Base-by-base conservation (phyloP, 2,329 filamentous ascomycete species). In the Penicillium fuscoglaucum region DNA sequence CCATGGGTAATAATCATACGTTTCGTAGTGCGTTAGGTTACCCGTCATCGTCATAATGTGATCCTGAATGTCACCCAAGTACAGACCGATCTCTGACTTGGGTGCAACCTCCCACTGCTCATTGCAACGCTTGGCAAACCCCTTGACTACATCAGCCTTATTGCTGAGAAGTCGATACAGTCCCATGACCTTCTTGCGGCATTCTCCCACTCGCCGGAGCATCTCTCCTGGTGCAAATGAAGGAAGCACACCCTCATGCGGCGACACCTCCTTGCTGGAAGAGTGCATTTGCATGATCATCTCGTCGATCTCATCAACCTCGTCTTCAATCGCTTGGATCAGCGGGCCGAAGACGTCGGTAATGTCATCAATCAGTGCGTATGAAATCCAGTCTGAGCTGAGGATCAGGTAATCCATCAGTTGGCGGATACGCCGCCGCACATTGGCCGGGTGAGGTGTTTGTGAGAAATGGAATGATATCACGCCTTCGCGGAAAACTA, bases 11-110 rank as follows among this genome's bases (percentile, higher is more conserved):
- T n/a, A 33, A 19, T 81, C 87, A 70, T 81, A 95, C 90, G 93
- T 96, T 77, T 99, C 95, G 70, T 98, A 98, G 73, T 99, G 95
- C 65, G 88, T 90, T 71, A 99, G 78, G 72, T 98, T 99, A 52
- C 90, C 90, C 39, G 93, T 98, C 95, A 99, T 99, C 62, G 95
- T 99, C 67, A 99, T 88, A 67, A 99, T 98, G 74, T 99, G 95
- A 79, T 99, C 95, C 75, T 99, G 95, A 63, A 99, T 99, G 79
- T 99, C 95, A 61, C 95, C 95, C 58, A 99, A 80, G 76, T 98
- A 99, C 53, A 99, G 78, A n/a, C 95, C 95, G 72, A 99, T 98
- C 73, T 99, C 95, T 35, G 90, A 95, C 61, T 93, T 85, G 12
- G 95, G 95, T 6, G 95, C 93, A 59, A 99, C 90, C 68, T 97